phyloP scores from a whole-genome alignment of 2,329 filamentous ascomycete genomes.

The Penicillium glabrum region DNA sequence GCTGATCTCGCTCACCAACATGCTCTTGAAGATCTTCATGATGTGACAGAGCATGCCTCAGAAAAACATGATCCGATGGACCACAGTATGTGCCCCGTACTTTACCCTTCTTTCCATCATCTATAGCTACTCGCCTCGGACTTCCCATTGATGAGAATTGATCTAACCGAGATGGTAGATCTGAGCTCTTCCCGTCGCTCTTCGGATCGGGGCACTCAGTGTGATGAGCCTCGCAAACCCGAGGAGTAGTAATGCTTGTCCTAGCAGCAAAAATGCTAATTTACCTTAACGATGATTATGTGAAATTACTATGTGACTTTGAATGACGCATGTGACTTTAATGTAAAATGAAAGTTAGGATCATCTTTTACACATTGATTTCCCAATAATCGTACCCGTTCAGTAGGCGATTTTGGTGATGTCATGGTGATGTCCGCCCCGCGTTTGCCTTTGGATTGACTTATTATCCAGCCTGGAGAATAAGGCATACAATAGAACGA shows the following conservation, averaged over 20 bases:
- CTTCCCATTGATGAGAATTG: neutral
- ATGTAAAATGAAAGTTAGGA: neutral
- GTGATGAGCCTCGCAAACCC: slow-evolving; percentile 7
- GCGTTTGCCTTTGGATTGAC: neutral
- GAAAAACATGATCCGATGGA: slow-evolving; percentile 9
- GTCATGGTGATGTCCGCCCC: neutral
- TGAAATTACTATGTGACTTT: neutral
- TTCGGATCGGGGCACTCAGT: slow-evolving; percentile 4
- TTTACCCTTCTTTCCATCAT: neutral
- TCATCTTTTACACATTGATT: neutral
- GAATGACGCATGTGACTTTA: neutral
- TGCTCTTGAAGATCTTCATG: slow-evolving; percentile 18
- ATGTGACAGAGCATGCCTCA: slow-evolving; percentile 16
- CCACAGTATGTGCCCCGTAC: neutral
- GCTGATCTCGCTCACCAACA: slow-evolving; percentile 23
- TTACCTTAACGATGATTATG: neutral
- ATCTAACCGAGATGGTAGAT: neutral
- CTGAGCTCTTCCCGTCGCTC: slow-evolving; percentile 1
- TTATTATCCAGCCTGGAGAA: neutral
- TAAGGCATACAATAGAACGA: neutral
- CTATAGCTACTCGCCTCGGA: neutral
- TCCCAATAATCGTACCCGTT: neutral
- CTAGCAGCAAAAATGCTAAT: neutral
- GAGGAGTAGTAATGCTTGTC: slow-evolving; percentile 5
- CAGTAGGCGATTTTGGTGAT: neutral